A percentile compares a stretch with the other conserved stretches of the same genome.
phyloP scores from a whole-genome alignment of 768 basidiomycete species.

The Leccinellum luteum region DNA sequence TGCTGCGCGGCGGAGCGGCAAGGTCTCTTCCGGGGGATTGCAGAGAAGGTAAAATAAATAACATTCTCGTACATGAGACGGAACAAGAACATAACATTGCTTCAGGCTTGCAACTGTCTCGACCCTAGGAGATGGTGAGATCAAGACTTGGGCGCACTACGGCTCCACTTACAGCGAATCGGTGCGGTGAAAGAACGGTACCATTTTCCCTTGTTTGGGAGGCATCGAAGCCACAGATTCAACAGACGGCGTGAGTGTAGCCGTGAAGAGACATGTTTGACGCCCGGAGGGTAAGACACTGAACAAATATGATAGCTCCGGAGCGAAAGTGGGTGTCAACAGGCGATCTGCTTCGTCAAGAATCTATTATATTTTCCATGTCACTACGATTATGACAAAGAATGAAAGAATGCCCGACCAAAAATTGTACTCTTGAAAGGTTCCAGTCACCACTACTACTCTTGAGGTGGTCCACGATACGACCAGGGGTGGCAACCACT shows the following conservation, averaged over 20 bases:
- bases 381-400: background rate
- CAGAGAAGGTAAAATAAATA: conserved; percentile 90
- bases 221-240: conserved; percentile 69
- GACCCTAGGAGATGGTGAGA: conserved; percentile 45
- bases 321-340: conserved; percentile 83
- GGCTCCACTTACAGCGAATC: conserved; percentile 56
- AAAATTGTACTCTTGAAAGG: conserved; percentile 76
- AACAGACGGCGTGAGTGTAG: conserved; percentile 86
- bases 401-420: conserved; percentile 49
- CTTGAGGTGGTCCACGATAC: conserved; percentile 86
- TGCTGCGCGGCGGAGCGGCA: conserved; percentile 61
- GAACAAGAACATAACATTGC: conserved; percentile 89
- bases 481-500: conserved; percentile 93
- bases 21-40: conserved; percentile 80
- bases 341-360: conserved; percentile 96
- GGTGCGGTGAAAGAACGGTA: conserved; percentile 84
- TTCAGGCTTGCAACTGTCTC: conserved; percentile 88
- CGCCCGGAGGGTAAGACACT: conserved; percentile 72
- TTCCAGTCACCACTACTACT: conserved; percentile 79
- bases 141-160: background rate
- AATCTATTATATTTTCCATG: conserved; percentile 47
- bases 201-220: conserved; percentile 79
- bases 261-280: conserved; percentile 97
- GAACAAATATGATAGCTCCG: conserved; percentile 81
- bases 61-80: conserved; percentile 89